A percentile compares a stretch with the other conserved stretches of the same genome.
Evolutionary conservation across 1,139 yeast genomes (phyloP).

Genomic region (Yamadazyma oceani): DNA sequence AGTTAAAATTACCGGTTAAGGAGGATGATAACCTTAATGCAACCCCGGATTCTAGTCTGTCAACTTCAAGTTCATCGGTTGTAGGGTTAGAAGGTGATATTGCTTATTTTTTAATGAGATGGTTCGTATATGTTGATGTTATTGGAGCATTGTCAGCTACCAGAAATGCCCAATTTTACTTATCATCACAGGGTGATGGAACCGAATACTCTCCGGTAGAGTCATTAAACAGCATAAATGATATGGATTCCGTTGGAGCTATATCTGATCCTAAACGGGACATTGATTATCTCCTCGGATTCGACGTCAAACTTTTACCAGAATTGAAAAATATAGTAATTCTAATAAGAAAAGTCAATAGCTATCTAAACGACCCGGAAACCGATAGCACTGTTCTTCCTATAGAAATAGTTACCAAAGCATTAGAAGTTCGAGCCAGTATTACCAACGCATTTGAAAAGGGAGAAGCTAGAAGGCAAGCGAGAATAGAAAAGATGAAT

Average conservation of each 20-base stretch:
- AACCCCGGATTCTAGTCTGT: constrained; percentile 14
- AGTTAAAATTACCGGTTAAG: constrained; percentile 17
- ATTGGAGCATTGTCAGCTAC: constrained; percentile 58
- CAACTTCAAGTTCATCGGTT: constrained; percentile 4
- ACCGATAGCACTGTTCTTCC: constrained; percentile 23
- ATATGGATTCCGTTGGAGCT: constrained; percentile 7
- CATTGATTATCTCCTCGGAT: constrained; percentile 60
- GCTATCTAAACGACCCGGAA: constrained; percentile 17
- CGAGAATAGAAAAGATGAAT: constrained; percentile 28
- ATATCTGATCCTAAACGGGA: constrained; percentile 34
- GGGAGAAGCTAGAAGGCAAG: constrained; percentile 36
- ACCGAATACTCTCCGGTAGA: constrained; percentile 18
- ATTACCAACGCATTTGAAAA: constrained; percentile 30
- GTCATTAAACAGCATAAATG: constrained; percentile 16
- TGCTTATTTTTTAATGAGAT: constrained; percentile 61
- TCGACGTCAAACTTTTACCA: constrained; percentile 54
- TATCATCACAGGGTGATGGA: constrained; percentile 15
- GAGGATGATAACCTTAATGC: constrained; percentile 7
- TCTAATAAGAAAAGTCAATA: constrained; percentile 42
- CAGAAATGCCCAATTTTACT: constrained; percentile 28
- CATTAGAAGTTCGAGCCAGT: constrained; percentile 47
- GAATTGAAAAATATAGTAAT: constrained; percentile 46
- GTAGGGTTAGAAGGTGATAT: constrained; percentile 43
- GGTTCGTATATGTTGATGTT: constrained; percentile 73
- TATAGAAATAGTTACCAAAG: constrained; percentile 37